These are phyloP conservation scores for Phytophthora pseudosyringae DNA, from an alignment of 352 stramenopile genomes.

Conservation along the genomic window DNA sequence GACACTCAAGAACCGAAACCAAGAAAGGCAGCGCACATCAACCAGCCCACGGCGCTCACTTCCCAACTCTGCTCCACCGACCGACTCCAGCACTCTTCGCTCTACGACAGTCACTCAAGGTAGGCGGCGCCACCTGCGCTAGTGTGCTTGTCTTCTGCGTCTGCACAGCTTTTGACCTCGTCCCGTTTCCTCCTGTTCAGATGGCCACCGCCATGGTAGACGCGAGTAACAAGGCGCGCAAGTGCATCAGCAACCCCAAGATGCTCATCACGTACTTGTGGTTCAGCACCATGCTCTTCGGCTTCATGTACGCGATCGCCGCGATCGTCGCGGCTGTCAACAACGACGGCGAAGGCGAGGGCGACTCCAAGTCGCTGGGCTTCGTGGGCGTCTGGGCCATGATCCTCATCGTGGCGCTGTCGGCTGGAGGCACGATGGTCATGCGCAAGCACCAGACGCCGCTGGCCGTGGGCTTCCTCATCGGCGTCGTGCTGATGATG, in stretches of 20 bases:
- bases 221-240: constrained; percentile 63
- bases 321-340: constrained; percentile 87
- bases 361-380: constrained; percentile 80
- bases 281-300: constrained; percentile 85
- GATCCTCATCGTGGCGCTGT: constrained; percentile 82
- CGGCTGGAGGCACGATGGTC: constrained; percentile 85
- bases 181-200: constrained; percentile 18
- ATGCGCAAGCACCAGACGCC: constrained; percentile 91
- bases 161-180: constrained; percentile 8
- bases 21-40: constrained; percentile 28
- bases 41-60: constrained; percentile 11
- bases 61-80: constrained; percentile 27
- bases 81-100: constrained; percentile 6
- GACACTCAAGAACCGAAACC: constrained; percentile 13
- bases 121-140: background rate
- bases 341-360: constrained; percentile 66
- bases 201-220: constrained; percentile 68
- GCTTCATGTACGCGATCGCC: constrained; percentile 87
- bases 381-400: constrained; percentile 88
- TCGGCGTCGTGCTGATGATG: constrained; percentile 92
- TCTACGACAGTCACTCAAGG: constrained; percentile 14
- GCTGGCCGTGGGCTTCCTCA: constrained; percentile 89
- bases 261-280: constrained; percentile 87
- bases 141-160: background rate
- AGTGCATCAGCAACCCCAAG: constrained; percentile 83